A percentile compares a stretch with the other conserved stretches of the same genome.
Conservation (phyloP, 345 rosid species). For the sweet orange (Citrus sinensis) region DVS_A1.0 CM039162.1:25366501-25367000, state of each 20-base stretch:
- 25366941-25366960: constrained; percentile 2
- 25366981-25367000: background rate
- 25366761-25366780: constrained; percentile 33
- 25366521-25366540: constrained; percentile 81
- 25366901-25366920: constrained; percentile 11
- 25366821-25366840: constrained; percentile 26
- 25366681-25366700: constrained; percentile 66
- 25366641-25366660: constrained; percentile 68
- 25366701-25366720: constrained; percentile 77
- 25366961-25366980: constrained; percentile 2
- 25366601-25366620: constrained; percentile 77
- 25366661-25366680: constrained; percentile 77
- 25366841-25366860: background rate
- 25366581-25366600: constrained; percentile 82
- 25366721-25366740: constrained; percentile 60
- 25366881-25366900: constrained; percentile 17
- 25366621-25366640: constrained; percentile 91
- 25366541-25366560: constrained; percentile 77
- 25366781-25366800: constrained; percentile 36
- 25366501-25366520: constrained; percentile 74
- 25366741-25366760: constrained; percentile 21
- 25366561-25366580: constrained; percentile 71
- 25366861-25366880: constrained; percentile 29
- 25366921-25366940: constrained; percentile 6
- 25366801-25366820: background rate